These are phyloP conservation scores for Saccharomycopsis vini DNA, from an alignment of 805 yeast species.

Conservation along the genomic window DNA sequence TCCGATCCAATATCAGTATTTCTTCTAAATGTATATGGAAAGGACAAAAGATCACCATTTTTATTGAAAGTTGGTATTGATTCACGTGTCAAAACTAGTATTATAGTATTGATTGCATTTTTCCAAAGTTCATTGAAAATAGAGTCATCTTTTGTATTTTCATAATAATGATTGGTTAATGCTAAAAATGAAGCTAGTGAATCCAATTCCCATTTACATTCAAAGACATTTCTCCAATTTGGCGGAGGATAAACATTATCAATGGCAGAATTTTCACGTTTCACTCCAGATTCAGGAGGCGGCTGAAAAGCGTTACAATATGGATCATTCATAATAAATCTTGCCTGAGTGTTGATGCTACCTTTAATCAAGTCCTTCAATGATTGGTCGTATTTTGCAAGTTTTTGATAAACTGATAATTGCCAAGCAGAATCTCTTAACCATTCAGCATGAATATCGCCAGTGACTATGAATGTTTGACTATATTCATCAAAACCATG, in stretches of 20 bases:
- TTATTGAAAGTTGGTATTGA: conserved; percentile 50
- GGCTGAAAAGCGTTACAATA: conserved; percentile 93
- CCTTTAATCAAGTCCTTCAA: conserved; percentile 55
- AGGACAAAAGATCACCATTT: conserved; percentile 32
- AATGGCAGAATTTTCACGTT: conserved; percentile 39
- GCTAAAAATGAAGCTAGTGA: conserved; percentile 77
- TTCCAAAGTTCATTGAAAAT: conserved; percentile 44
- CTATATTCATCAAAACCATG: conserved; percentile 42
- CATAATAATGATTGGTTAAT: conserved; percentile 60
- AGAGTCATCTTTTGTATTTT: conserved; percentile 40
- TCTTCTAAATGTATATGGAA: conserved; percentile 62
- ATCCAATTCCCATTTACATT: conserved; percentile 85
- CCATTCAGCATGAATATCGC: conserved; percentile 94
- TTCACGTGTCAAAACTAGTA: conserved; percentile 50
- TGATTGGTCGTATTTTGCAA: conserved; percentile 41
- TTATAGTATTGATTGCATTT: conserved; percentile 42
- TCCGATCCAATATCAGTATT: conserved; percentile 71
- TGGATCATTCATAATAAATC: conserved; percentile 52
- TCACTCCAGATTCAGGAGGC: conserved; percentile 41
- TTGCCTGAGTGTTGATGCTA: conserved; percentile 73
- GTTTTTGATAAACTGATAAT: conserved; percentile 61
- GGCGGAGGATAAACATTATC: conserved; percentile 67
- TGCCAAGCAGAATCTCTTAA: conserved; percentile 81
- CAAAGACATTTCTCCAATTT: conserved; percentile 66
- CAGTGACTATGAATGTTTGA: conserved; percentile 75